Evolutionary conservation across 2,329 filamentous ascomycete species (phyloP), one percentile per base, ranked within the genome.

Genomic region (Harringtonia aguacate): DNA sequence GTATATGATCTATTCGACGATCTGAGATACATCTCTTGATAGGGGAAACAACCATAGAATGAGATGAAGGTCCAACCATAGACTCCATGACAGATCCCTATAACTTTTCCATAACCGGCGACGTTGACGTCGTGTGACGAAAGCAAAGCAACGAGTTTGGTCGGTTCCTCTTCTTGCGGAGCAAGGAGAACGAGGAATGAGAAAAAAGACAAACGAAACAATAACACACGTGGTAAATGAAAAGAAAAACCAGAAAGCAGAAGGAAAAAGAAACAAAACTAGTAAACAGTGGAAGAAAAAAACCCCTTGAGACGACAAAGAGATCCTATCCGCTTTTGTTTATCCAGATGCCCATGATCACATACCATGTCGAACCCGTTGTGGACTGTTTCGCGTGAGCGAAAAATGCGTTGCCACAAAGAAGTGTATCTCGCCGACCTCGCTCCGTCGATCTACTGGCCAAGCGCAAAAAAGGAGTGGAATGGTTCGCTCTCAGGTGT

Each of bases 341-440:
- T 58, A 59, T 59, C 57, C 56, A 58, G 56, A 48, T 55, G 51
- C 55, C 55, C 52, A 53, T 53, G 48, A 47, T 50, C 51, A n/a
- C n/a, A 55, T 56, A 55, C 51, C 55, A 51, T 53, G 52, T 52
- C 54, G 50, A 47, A 53, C 45, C 48, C 41, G 39, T 41, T 43
- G 52, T 54, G 52, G 48, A 50, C 43, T 46, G 48, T 43, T 39
- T 47, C 50, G 56, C 55, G 54, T 43, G 55, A 53, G 53, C 55
- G 22, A 40, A 43, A n/a, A 44, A 47, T 46, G 45, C 48, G 37
- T 27, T 43, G 45, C 55, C 53, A 53, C 52, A 50, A 57, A 51
- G 51, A 50, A 56, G 49, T 55, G 48, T 58, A 53, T 49, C 47
- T 48, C 50, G 52, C 52, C 54, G 49, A 52, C 50, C 46, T 48